Percentiles rank a stretch among this genome's conserved stretches.
These are phyloP conservation scores for Pichia sporocuriosa DNA, from an alignment of 805 yeast genomes.

Conservation along the genomic window DNA sequence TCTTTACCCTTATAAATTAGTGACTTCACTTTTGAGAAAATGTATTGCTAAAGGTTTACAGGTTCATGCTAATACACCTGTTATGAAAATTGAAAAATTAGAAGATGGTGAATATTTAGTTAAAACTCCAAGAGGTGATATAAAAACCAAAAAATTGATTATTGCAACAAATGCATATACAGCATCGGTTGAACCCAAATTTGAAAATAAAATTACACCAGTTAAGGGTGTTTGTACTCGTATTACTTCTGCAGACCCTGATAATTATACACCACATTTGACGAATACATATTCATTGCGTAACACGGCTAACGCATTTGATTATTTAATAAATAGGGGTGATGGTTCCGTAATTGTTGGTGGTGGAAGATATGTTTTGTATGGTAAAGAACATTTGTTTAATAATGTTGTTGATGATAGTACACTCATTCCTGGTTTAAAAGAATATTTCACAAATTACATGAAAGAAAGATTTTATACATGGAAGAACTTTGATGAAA, in stretches of 20 bases:
- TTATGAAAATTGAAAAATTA: constrained; percentile 22
- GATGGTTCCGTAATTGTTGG: constrained; percentile 36
- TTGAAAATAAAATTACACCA: constrained; percentile 29
- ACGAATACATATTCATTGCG: constrained; percentile 31
- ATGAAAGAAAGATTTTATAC: constrained; percentile 21
- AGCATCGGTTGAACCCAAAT: constrained; percentile 23
- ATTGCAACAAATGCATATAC: constrained; percentile 34
- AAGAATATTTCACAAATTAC: constrained; percentile 24
- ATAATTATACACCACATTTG: constrained; percentile 27
- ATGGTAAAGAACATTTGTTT: constrained; percentile 21
- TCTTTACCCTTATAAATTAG: constrained; percentile 39
- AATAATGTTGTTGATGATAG: constrained; percentile 32
- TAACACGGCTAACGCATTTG: constrained; percentile 19
- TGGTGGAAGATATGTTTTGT: constrained; percentile 22
- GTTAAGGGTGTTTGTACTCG: constrained; percentile 30
- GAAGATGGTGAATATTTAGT: constrained; percentile 29
- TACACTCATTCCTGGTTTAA: constrained; percentile 22
- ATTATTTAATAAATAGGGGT: constrained; percentile 31
- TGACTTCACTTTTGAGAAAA: constrained; percentile 28
- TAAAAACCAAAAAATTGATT: constrained; percentile 30
- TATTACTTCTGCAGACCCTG: constrained; percentile 20
- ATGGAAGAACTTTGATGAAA: constrained; percentile 27
- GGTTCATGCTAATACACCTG: constrained; percentile 38
- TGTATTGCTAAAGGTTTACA: constrained; percentile 30
- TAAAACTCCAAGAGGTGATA: constrained; percentile 23